Evolutionary conservation across 805 yeast genomes (phyloP), one percentile per base, ranked within the genome.

Genomic region (Candida fluviatilis): DNA sequence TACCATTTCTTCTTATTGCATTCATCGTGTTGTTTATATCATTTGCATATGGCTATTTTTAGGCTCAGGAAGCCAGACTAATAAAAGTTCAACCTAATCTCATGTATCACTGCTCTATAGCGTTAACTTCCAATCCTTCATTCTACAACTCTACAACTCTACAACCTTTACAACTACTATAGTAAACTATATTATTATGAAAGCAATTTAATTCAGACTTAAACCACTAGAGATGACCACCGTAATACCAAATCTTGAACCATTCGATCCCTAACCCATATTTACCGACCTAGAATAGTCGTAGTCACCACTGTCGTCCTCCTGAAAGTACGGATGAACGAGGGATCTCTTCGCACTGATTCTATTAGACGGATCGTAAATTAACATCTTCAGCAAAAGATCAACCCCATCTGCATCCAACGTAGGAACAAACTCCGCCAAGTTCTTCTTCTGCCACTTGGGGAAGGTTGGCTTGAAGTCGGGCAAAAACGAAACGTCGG

Each of bases 391-490:
- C 51, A 79, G 84, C 49, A 93, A 72, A 45, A 93, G 69, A 54
- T 90, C 93, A 42, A 88, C 75, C 18, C 98, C 99, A 43, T 84
- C 82, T 11, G 73, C 66, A 60, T 90, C 96, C 42, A 93, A 71
- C 10, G 79, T 75, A 1, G 96, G 93, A 23, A 87, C 90, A 36
- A 77, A 73, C 31, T 73, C 75, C n/a, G 78, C 67, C 52, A 93
- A 62, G 51, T 79, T 77, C 61, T 80, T 85, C 53, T 82, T 80
- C 31, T 73, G 62, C 95, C 96, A 88, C 58, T 85, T 87, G 18
- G 96, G 96, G 73, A 90, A 88, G 14, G 95, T 84, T 34, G 91
- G 80, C 63, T 89, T 89, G 68, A 83, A 93, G 64, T 93, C 97
- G 13, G 97, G 96, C 58, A 93, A 71, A 44, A 84, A 78, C 31